These are phyloP conservation scores for Papiliotrema nemorosa DNA, from an alignment of 1,284 basidiomycete genomes.

Conservation along the genomic window DNA sequence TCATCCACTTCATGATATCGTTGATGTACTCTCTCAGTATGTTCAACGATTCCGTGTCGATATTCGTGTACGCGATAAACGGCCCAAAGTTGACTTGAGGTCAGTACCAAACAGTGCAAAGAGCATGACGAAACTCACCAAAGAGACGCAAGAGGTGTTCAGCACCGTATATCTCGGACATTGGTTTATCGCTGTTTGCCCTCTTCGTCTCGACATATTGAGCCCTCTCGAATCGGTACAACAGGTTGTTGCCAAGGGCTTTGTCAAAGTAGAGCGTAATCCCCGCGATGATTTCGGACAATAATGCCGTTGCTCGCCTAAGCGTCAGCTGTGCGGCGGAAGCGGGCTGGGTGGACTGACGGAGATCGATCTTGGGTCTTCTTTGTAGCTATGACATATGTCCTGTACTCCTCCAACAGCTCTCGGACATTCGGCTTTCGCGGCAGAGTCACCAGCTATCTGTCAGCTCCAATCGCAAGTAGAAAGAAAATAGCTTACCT, in stretches of 20 bases:
- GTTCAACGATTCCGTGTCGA: slow-evolving; percentile 80
- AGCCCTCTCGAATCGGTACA: slow-evolving; percentile 90
- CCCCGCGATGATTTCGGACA: slow-evolving; percentile 81
- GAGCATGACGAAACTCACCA: slow-evolving; percentile 59
- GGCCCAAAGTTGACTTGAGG: slow-evolving; percentile 54
- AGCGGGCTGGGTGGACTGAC: slow-evolving; percentile 20
- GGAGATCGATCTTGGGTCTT: slow-evolving; percentile 53
- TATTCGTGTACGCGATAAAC: slow-evolving; percentile 86
- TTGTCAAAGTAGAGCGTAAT: slow-evolving; percentile 93
- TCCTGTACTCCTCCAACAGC: slow-evolving; percentile 74
- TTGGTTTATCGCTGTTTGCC: slow-evolving; percentile 69
- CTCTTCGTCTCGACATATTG: slow-evolving; percentile 84
- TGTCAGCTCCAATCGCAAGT: not conserved
- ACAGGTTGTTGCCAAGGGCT: slow-evolving; percentile 80
- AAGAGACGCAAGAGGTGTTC: slow-evolving; percentile 91
- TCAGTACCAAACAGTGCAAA: slow-evolving; percentile 2
- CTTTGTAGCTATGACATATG: slow-evolving; percentile 56
- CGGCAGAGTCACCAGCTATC: slow-evolving; percentile 78
- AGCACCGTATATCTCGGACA: slow-evolving; percentile 89
- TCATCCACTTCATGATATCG: slow-evolving; percentile 73
- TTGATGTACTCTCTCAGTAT: slow-evolving; percentile 86
- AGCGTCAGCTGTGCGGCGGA: not conserved
- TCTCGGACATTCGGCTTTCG: slow-evolving; percentile 75
- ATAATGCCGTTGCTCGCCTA: slow-evolving; percentile 57
- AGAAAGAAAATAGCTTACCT: slow-evolving; percentile 53